Evolutionary conservation across 2,329 filamentous ascomycete genomes (phyloP), one percentile per base, ranked within the genome.

Genomic region (Corynespora cassiicola): DNA sequence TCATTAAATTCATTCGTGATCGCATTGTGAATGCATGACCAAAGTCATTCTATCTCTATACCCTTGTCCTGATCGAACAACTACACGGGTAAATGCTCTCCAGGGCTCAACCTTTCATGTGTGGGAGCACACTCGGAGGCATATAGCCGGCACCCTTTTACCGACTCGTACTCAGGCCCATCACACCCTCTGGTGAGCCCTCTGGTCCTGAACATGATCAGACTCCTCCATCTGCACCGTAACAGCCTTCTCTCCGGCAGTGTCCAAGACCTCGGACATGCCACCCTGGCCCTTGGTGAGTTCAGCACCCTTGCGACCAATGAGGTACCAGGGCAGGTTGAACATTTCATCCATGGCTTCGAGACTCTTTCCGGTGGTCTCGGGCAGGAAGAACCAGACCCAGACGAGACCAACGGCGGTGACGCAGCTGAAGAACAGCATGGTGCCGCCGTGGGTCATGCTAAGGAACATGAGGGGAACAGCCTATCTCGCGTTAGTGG

Each of bases 261-360:
- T 40, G 36, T 68, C 64, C 35, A 66, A 24, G 2, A 65, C 49
- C 36, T 68, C 64, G 1, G 62, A 57, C 42, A 66, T 45, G 4
- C 55, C 63, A 6, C 64, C 64, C 7, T 30, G 50, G 12, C 64
- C 64, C 27, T 39, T 50, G 1, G 64, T 68, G 37, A 68, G 56
- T 42, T 58, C 31, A 1, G 60, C 61, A 14, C 65, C 66, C 52
- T 67, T 66, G 39, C 66, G 54, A 11, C 88, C 87, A 50, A 92
- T 89, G 65, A 80, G 78, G 65, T 87, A 83, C 87, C 87, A 91
- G 0, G 84, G 84, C 31, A 90, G 72, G 33, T 78, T 79, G 58
- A 90, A 90, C 47, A 90, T 73, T 17, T 76, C 73, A 58, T 90
- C 85, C 79, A 90, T 88, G 49, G 75, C 81, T 72, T 87, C 84